Evolutionary conservation across 306 rosid genomes (phyloP).

Genomic region (Albizia julibrissin): DNA sequence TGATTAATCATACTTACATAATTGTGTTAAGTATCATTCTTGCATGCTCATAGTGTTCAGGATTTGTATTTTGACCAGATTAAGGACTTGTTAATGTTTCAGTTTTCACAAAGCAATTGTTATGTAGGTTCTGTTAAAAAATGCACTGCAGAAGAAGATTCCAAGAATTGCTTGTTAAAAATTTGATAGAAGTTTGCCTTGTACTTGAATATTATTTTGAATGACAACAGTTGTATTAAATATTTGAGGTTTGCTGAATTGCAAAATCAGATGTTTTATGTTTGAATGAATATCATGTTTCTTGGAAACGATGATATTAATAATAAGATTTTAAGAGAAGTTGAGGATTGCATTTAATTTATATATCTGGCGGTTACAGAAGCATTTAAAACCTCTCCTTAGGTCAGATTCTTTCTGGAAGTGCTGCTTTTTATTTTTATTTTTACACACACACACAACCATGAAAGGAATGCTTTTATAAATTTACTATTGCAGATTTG

Average conservation of each 20-base stretch:
- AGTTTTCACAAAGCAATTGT: not conserved
- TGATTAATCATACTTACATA: not conserved
- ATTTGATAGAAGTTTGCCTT: not conserved
- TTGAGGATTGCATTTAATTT: not conserved
- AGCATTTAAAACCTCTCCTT: not conserved
- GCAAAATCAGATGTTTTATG: not conserved
- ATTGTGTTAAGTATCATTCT: slow-evolving; percentile 18
- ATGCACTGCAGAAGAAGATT: not conserved
- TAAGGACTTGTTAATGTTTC: not conserved
- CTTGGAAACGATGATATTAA: not conserved
- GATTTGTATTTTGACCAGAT: slow-evolving; percentile 14
- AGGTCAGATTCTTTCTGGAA: no score
- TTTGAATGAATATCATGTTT: not conserved
- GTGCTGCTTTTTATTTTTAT: no score
- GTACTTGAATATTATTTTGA: not conserved
- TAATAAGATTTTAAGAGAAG: not conserved
- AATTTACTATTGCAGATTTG: no score
- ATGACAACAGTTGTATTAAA: not conserved
- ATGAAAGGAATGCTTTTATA: no score
- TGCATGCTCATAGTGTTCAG: slow-evolving; percentile 8
- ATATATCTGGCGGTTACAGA: not conserved
- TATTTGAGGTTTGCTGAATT: not conserved
- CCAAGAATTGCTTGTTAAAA: not conserved
- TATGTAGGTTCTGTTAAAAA: not conserved
- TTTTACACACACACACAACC: no score